These are phyloP conservation scores for Claviceps monticola DNA, from an alignment of 2,329 filamentous ascomycete genomes.

Conservation along the genomic window DNA sequence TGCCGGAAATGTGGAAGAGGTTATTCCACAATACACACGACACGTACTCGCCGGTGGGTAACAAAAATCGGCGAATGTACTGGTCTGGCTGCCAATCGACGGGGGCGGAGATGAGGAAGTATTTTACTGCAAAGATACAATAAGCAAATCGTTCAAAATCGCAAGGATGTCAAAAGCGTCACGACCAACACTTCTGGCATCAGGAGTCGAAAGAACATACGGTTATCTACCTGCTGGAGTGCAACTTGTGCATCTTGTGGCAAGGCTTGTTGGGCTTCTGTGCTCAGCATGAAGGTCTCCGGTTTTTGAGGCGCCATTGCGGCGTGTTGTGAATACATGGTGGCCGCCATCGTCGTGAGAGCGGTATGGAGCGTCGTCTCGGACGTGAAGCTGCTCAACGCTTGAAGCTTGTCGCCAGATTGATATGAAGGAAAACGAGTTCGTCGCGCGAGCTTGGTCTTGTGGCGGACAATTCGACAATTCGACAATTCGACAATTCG, in stretches of 20 bases:
- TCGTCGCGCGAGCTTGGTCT: background rate
- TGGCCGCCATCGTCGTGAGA: conserved; percentile 13
- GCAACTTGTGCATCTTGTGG: conserved; percentile 95
- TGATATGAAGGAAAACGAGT: background rate
- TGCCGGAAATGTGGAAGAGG: conserved; percentile 97
- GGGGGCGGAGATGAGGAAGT: conserved; percentile 96
- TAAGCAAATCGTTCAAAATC: background rate
- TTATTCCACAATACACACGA: conserved; percentile 99
- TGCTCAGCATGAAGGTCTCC: conserved; percentile 97
- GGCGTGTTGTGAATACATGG: conserved; percentile 72
- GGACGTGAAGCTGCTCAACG: background rate
- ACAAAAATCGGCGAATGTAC: conserved; percentile 87
- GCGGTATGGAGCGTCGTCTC: conserved; percentile 1
- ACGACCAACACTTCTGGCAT: background rate
- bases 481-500: background rate
- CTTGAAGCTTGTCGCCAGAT: background rate
- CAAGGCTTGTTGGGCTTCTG: conserved; percentile 89
- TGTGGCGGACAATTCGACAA: background rate
- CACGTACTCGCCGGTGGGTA: conserved; percentile 96
- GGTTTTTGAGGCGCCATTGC: conserved; percentile 91
- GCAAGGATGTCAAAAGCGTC: background rate
- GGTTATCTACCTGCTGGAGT: conserved; percentile 93
- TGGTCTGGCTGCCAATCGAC: conserved; percentile 96
- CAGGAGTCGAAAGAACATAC: conserved; percentile 39
- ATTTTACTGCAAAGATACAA: conserved; percentile 58